Evolutionary conservation across 768 basidiomycete genomes (phyloP).

Genomic region (Podaxis carcinomalis): DNA sequence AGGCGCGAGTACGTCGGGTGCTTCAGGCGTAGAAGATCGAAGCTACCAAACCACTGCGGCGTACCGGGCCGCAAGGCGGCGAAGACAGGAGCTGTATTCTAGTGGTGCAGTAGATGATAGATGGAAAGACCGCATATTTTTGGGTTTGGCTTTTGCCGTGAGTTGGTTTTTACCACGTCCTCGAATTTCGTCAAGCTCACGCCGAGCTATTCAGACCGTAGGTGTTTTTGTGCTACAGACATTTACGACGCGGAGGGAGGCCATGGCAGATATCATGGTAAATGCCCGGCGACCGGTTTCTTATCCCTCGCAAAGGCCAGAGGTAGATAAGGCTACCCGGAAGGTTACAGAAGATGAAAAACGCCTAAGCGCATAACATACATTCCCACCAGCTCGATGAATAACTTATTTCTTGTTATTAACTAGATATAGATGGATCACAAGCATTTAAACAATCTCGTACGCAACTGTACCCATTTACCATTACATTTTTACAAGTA

Average conservation of each 20-base stretch:
- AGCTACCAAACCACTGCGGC: slow-evolving; percentile 32
- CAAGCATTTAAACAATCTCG: no score
- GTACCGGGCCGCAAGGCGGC: slow-evolving; percentile 40
- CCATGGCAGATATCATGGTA: slow-evolving; percentile 18
- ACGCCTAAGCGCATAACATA: slow-evolving; percentile 8
- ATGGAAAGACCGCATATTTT: slow-evolving; percentile 62
- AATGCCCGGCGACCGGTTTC: slow-evolving; percentile 12
- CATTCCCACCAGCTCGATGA: neutral
- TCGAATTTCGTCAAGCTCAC: no score
- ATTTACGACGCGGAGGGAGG: slow-evolving; percentile 20
- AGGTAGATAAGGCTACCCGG: neutral
- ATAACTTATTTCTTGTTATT: neutral
- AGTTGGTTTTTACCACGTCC: slow-evolving; percentile 15
- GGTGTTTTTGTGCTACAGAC: slow-evolving; percentile 23
- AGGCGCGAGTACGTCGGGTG: slow-evolving; percentile 11
- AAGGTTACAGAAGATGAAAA: slow-evolving; percentile 10
- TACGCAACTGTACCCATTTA: no score
- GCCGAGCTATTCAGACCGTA: slow-evolving; percentile 12
- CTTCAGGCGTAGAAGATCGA: slow-evolving; percentile 14
- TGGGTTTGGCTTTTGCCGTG: slow-evolving; percentile 53
- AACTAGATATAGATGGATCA: no score
- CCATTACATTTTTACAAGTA: slow-evolving; percentile 29
- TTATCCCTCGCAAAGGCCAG: neutral
- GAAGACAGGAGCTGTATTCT: slow-evolving; percentile 42
- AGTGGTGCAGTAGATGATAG: slow-evolving; percentile 53